Evolutionary conservation across 305 asterid genomes (phyloP), one percentile per base, ranked within the genome.

Genomic region (Solanum chacoense): DNA sequence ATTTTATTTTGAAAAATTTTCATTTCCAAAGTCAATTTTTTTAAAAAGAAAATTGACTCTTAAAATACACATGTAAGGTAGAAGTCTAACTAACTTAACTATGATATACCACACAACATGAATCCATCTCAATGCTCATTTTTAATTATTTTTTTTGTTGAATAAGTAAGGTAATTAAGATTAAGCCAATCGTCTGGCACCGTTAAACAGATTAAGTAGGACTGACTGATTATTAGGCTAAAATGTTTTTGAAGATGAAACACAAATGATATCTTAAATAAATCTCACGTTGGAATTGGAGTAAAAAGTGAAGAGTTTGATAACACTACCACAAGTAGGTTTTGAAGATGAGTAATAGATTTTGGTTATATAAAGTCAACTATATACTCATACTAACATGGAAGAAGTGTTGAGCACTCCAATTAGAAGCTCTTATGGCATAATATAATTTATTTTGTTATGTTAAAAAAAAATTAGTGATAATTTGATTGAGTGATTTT

Each of bases 151-250:
- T 55, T 65, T 24, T n/a, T 65, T 10, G 12, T 65, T n/a, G 2
- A 20, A 20, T 3, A n/a, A n/a, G 31, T n/a, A n/a, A n/a, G 73
- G 73, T 65, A 55, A 55, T 7, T 55, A 7, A 55, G 67, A 55
- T 55, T 55, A 65, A n/a, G 73, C 0, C 14, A n/a, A n/a, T 65
- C 3, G 14, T n/a, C 0, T 5, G 1, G 1, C 29, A n/a, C 29
- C 29, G 3, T 9, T 65, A 1, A 4, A n/a, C 14, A 10, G 1
- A n/a, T 65, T 1, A 65, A 65, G 13, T 65, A 65, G 6, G 1
- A 65, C 0, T 9, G 14, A 65, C 0, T 3, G 0, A 63, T 63
- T 20, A 3, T 7, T 22, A 22, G 3, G 0, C 2, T 0, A n/a
- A 63, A 3, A 20, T 0, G 3, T 20, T 59, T 8, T 8, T 59